Base-by-base conservation (phyloP, 2,329 filamentous ascomycete genomes). In the Ilyonectria mors-panacis region DNA sequence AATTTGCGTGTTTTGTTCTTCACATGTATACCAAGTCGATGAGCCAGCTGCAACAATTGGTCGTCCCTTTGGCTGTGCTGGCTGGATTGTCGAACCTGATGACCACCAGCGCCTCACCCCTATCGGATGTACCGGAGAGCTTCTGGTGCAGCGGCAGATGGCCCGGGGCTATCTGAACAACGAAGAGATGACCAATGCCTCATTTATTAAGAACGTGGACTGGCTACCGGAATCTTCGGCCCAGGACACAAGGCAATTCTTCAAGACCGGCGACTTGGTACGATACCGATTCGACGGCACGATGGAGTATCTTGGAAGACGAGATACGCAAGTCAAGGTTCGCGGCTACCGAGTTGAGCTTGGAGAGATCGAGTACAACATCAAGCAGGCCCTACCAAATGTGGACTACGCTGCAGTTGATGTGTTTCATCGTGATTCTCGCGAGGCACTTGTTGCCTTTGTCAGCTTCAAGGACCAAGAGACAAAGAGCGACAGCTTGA, bases 251-350 rank as follows among this genome's bases (percentile, higher is more conserved):
- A 28, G 53, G 1, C 47, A 54, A 13, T 59, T 69, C 8, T 87
- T 86, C 70, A 83, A 63, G 42, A 79, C 77, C 0, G 77, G 77
- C 2, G 78, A 79, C 30, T 59, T 61, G 33, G 75, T 68, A 5
- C 73, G 77, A 1, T 73, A 65, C 33, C 59, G 74, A 0, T 68
- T 68, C 0, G 75, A 78, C 50, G 71, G 73, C 2, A 47, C 68
- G 2, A 37, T 79, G 2, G 76, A 77, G 45, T 78, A 77, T 51
- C 64, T 78, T 2, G 75, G 75, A 1, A 74, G 78, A 12, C 72
- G 75, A 2, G 77, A 79, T 26, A 57, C 64, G 13, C 76, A 79
- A 53, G 65, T 78, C 58, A 79, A 79, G 62, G 68, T 80, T 13
- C 72, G 76, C 23, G 77, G 78, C 12, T 72, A 79, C 9, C 74